Conservation (phyloP, 2,329 filamentous ascomycete species). For the Dactylonectria estremocensis region DNA sequence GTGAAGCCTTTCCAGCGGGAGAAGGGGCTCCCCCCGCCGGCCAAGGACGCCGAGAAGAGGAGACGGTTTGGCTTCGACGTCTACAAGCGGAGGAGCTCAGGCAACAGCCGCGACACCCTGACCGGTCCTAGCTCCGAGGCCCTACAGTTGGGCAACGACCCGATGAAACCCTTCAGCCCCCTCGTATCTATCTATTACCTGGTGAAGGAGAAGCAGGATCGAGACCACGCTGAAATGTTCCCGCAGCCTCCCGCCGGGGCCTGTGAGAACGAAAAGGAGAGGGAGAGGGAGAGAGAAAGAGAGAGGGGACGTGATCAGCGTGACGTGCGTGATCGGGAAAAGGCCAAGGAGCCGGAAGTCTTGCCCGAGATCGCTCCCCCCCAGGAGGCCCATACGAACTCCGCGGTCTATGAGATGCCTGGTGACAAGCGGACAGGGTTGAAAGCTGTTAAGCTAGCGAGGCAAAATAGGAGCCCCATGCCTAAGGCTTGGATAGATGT, state of each 20-base stretch:
- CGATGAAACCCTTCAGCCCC: constrained; percentile 93
- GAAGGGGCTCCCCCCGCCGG: constrained; percentile 71
- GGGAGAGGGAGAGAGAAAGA: constrained; percentile 38
- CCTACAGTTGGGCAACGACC: constrained; percentile 87
- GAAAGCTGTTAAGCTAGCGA: too few relatives aligned
- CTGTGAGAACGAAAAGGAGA: constrained; percentile 52
- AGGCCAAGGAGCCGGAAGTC: constrained; percentile 58
- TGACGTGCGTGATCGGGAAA: constrained; percentile 47
- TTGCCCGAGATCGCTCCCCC: constrained; percentile 86
- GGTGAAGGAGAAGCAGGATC: constrained; percentile 93
- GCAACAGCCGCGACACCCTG: constrained; percentile 89
- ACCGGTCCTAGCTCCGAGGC: constrained; percentile 88
- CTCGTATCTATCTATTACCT: constrained; percentile 95
- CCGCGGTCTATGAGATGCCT: constrained; percentile 87
- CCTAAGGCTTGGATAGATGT: too few relatives aligned
- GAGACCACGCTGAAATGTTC: constrained; percentile 68
- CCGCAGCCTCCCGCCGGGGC: constrained; percentile 63
- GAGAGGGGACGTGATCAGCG: constrained; percentile 46
- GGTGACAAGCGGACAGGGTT: too few relatives aligned
- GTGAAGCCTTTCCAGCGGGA: constrained; percentile 79
- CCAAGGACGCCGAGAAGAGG: constrained; percentile 82
- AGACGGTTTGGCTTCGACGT: constrained; percentile 94
- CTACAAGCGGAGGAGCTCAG: constrained; percentile 94
- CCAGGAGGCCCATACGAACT: constrained; percentile 90
- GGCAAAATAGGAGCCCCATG: too few relatives aligned